Conservation (phyloP, 208 protist genomes). For the Porcisia deanei region DNA sequence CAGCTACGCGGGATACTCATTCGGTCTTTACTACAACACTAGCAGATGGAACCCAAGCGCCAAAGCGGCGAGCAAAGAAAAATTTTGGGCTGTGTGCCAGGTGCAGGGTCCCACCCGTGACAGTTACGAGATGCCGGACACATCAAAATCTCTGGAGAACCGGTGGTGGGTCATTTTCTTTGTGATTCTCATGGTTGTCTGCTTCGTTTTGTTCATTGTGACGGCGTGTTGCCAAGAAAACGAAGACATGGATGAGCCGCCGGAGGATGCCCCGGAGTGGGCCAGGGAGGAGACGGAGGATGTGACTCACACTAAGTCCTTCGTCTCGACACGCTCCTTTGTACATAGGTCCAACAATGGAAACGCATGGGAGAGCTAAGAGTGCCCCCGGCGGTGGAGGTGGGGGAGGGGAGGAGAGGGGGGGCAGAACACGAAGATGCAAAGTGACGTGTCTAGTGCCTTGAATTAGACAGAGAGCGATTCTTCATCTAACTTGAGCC, state of each 20-base stretch:
- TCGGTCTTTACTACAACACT: constrained; percentile 5
- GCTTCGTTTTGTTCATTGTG: constrained; percentile 32
- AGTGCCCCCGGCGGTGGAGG: too few relatives aligned
- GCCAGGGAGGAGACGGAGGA: constrained; percentile 28
- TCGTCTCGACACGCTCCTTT: constrained; percentile 40
- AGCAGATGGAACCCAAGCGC: constrained; percentile 10
- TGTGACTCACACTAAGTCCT: constrained; percentile 31
- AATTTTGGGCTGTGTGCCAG: constrained; percentile 42
- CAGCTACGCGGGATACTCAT: constrained; percentile 29
- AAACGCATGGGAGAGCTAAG: background rate
- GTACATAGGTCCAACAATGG: background rate
- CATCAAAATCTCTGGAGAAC: constrained; percentile 20
- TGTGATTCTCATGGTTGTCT: constrained; percentile 29
- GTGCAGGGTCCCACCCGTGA: constrained; percentile 24
- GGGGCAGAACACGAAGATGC: too few relatives aligned
- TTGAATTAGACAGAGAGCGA: too few relatives aligned
- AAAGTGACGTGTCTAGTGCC: too few relatives aligned
- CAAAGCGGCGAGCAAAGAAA: background rate
- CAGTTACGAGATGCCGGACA: constrained; percentile 26
- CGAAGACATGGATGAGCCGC: constrained; percentile 57
- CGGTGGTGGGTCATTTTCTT: constrained; percentile 46
- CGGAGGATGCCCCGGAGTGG: constrained; percentile 53
- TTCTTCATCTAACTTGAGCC: too few relatives aligned
- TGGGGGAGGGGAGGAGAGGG: too few relatives aligned
- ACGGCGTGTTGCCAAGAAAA: constrained; percentile 41